Evolutionary conservation across 164 flowering plant genomes (phyloP).

Genomic region (Stephania yunnanensis): DNA sequence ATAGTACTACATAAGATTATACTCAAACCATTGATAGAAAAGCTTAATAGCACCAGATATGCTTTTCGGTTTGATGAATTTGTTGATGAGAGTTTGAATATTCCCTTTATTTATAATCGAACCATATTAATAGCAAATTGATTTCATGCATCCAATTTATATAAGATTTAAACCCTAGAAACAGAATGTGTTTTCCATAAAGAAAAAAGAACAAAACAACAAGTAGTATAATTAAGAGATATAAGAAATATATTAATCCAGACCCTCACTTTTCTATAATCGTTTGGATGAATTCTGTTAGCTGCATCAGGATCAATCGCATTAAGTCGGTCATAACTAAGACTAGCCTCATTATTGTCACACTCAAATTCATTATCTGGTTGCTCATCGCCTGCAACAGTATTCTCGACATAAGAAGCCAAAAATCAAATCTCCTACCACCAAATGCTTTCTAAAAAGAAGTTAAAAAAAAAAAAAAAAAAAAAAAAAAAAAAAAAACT

Average conservation of each 20-base stretch:
- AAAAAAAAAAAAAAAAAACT: neutral
- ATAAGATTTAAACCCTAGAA: too few relatives aligned
- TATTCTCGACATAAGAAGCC: neutral
- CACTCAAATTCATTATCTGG: constrained; percentile 22
- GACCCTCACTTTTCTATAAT: constrained; percentile 64
- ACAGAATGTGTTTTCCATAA: too few relatives aligned
- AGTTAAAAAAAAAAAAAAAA: neutral
- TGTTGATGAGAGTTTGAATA: too few relatives aligned
- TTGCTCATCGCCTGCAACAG: constrained; percentile 28
- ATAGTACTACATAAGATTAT: too few relatives aligned
- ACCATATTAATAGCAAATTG: too few relatives aligned
- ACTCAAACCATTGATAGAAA: too few relatives aligned
- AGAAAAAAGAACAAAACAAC: too few relatives aligned
- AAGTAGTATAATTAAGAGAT: too few relatives aligned
- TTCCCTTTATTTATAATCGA: too few relatives aligned
- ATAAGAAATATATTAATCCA: neutral
- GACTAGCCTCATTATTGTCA: constrained; percentile 16
- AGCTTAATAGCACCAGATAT: too few relatives aligned
- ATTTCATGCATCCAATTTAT: too few relatives aligned
- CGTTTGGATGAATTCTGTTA: constrained; percentile 89
- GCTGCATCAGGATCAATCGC: constrained; percentile 83
- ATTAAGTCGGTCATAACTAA: constrained; percentile 49
- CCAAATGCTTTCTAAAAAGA: neutral
- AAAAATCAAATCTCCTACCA: neutral
- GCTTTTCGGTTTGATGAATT: too few relatives aligned